Evolutionary conservation across 2,329 filamentous ascomycete species (phyloP).

Genomic region (Leptosphaerulina australis): DNA sequence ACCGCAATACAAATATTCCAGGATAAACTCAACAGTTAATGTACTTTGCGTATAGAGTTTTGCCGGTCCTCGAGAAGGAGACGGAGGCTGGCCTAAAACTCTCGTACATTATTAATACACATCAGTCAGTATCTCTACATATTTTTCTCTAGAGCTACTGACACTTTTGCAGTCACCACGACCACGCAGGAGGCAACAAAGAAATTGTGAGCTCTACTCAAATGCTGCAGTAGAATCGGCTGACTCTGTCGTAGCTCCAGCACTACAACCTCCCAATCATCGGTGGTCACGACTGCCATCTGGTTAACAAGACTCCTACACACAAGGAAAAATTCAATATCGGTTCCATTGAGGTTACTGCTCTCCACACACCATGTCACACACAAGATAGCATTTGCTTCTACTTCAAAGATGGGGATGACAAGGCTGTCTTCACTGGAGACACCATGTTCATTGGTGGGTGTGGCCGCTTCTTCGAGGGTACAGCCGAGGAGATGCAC

Average conservation of each 20-base stretch:
- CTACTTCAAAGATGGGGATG: slow-evolving; percentile 79
- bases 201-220: slow-evolving; percentile 66
- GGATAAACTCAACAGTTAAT: background rate
- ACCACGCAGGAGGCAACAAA: slow-evolving; percentile 91
- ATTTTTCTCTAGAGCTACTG: background rate
- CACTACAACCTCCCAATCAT: slow-evolving; percentile 74
- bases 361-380: slow-evolving; percentile 95
- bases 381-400: slow-evolving; percentile 99
- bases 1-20: background rate
- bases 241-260: slow-evolving; percentile 55
- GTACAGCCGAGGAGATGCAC: slow-evolving; percentile 83
- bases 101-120: slow-evolving; percentile 91
- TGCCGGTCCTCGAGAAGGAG: slow-evolving; percentile 72
- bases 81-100: slow-evolving; percentile 79
- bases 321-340: slow-evolving; percentile 81
- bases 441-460: slow-evolving; percentile 96
- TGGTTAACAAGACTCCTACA: slow-evolving; percentile 76
- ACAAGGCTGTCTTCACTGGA: slow-evolving; percentile 88
- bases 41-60: slow-evolving; percentile 54
- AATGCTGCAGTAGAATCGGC: background rate
- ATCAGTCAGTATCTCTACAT: slow-evolving; percentile 71
- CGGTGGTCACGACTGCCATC: slow-evolving; percentile 83
- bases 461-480: slow-evolving; percentile 96
- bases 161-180: slow-evolving; percentile 72
- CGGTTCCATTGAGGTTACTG: slow-evolving; percentile 80